Evolutionary conservation across 257 asterid genomes (phyloP).

Genomic region (Jasminum sambac): DNA sequence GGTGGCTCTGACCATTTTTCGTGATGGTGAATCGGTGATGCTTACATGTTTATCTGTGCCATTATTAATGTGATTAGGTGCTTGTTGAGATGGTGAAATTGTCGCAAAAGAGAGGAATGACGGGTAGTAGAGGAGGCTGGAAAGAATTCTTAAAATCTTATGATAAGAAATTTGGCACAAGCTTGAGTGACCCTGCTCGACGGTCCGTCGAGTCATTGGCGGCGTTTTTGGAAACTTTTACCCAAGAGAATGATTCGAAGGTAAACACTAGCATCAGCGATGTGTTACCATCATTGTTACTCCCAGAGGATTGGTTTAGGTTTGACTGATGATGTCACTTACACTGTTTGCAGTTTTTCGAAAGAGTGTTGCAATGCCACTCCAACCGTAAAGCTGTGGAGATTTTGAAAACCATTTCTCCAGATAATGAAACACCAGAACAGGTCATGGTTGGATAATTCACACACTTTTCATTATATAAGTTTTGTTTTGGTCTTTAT

Average conservation of each 20-base stretch:
- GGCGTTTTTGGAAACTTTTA: conserved; percentile 69
- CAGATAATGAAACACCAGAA: conserved; percentile 69
- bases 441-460: conserved; percentile 49
- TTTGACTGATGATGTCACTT: neutral
- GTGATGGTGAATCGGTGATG: neutral
- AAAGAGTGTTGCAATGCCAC: conserved; percentile 61
- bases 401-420: conserved; percentile 46
- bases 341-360: conserved; percentile 54
- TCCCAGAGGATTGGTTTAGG: neutral
- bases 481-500: neutral
- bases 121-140: conserved; percentile 50
- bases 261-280: conserved; percentile 33
- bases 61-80: conserved; percentile 29
- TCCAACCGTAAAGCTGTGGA: conserved; percentile 49
- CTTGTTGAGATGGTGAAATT: conserved; percentile 45
- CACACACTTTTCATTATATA: neutral
- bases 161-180: conserved; percentile 74
- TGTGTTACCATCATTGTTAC: neutral
- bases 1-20: too few species aligned
- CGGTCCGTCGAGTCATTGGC: conserved; percentile 59
- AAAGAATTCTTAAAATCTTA: conserved; percentile 67
- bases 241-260: conserved; percentile 53
- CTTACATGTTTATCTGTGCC: neutral
- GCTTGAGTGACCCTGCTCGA: conserved; percentile 83
- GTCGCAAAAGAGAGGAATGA: conserved; percentile 42